A percentile compares a stretch with the other conserved stretches of the same genome.
phyloP scores from a whole-genome alignment of 805 yeast genomes.

The Metschnikowia cerradonensis region DNA sequence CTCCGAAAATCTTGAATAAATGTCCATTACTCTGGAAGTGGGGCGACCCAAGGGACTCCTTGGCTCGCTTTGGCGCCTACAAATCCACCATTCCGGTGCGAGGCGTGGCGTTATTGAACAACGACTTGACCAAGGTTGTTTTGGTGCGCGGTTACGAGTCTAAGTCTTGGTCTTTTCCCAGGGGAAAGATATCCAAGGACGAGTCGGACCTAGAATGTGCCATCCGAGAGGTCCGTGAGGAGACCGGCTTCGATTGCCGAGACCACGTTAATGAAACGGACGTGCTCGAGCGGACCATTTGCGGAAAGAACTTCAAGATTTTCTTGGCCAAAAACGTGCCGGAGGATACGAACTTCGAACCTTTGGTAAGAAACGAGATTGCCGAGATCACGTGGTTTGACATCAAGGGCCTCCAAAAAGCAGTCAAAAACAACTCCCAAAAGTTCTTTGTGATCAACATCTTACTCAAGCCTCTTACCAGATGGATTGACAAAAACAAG shows the following conservation, averaged over 20 bases:
- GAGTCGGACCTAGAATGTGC: slow-evolving; percentile 90
- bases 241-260: slow-evolving; percentile 83
- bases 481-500: slow-evolving; percentile 55
- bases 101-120: slow-evolving; percentile 86
- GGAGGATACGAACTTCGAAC: slow-evolving; percentile 68
- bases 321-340: slow-evolving; percentile 76
- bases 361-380: slow-evolving; percentile 85
- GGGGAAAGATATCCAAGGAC: slow-evolving; percentile 93
- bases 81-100: slow-evolving; percentile 91
- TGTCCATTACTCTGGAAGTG: slow-evolving; percentile 82
- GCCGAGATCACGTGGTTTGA: slow-evolving; percentile 76
- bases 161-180: slow-evolving; percentile 86
- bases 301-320: slow-evolving; percentile 82
- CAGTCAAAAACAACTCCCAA: slow-evolving; percentile 35
- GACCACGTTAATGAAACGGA: slow-evolving; percentile 65
- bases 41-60: slow-evolving; percentile 77
- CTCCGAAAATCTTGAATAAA: slow-evolving; percentile 58
- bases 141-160: slow-evolving; percentile 84
- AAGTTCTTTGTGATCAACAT: slow-evolving; percentile 45
- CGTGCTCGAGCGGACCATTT: slow-evolving; percentile 73
- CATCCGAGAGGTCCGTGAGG: slow-evolving; percentile 86
- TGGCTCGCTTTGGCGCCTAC: slow-evolving; percentile 75
- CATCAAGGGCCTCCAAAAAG: slow-evolving; percentile 42
- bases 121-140: slow-evolving; percentile 62
- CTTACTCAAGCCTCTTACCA: slow-evolving; percentile 47